These are phyloP conservation scores for Gynostemma pentaphyllum DNA, from an alignment of 306 rosid genomes.

Conservation along the genomic window DNA sequence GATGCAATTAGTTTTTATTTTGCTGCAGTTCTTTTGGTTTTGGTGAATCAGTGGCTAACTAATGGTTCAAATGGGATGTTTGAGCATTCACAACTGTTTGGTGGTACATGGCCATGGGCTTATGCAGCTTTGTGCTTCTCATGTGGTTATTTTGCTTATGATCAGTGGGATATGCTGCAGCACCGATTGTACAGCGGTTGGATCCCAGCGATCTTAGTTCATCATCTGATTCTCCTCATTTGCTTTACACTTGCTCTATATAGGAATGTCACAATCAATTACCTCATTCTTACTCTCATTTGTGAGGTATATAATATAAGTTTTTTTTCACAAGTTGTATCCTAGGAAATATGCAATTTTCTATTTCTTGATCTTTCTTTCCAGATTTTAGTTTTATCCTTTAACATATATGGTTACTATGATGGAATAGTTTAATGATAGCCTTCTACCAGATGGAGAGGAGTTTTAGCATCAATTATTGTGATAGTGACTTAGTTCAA, in stretches of 20 bases:
- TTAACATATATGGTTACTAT: background rate
- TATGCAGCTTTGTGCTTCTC: conserved; percentile 79
- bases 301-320: conserved; percentile 64
- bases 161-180: conserved; percentile 90
- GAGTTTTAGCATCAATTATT: too few species aligned
- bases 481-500: too few species aligned
- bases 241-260: conserved; percentile 89
- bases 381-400: background rate
- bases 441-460: too few species aligned
- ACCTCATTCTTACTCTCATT: conserved; percentile 86
- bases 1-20: background rate
- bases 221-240: conserved; percentile 78
- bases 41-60: conserved; percentile 37
- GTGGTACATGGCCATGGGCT: conserved; percentile 80
- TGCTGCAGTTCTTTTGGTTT: conserved; percentile 57
- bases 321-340: background rate
- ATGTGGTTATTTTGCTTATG: conserved; percentile 97
- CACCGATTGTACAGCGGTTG: conserved; percentile 55
- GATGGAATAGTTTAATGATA: background rate
- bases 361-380: background rate
- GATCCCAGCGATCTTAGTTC: conserved; percentile 75
- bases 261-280: conserved; percentile 85
- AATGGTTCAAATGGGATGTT: conserved; percentile 53
- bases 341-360: conserved; percentile 2
- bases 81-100: conserved; percentile 71